Evolutionary conservation across 305 asterid species (phyloP).

Genomic region (Solanum aculeatissimum): DNA sequence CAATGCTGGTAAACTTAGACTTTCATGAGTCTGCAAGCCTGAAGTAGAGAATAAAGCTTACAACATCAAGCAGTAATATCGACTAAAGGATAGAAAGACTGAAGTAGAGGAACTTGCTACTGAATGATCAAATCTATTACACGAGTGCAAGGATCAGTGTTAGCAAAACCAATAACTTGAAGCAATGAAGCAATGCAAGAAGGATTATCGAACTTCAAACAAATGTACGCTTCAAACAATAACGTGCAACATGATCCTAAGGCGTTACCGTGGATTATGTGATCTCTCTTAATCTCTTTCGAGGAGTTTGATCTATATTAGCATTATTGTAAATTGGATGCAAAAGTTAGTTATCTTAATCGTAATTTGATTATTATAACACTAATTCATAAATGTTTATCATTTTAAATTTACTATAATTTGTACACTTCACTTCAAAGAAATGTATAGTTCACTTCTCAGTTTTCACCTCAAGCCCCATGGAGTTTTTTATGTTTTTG

Average conservation of each 20-base stretch:
- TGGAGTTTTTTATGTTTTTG: background rate
- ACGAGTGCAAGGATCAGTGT: background rate
- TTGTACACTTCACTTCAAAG: background rate
- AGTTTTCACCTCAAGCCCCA: background rate
- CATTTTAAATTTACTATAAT: background rate
- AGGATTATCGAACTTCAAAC: background rate
- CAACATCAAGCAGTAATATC: background rate
- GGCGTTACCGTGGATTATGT: background rate
- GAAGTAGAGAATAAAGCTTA: background rate
- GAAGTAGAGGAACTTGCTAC: background rate
- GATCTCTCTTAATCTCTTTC: background rate
- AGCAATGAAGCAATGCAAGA: background rate
- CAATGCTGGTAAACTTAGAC: background rate
- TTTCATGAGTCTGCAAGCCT: background rate
- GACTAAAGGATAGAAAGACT: background rate
- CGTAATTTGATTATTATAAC: background rate
- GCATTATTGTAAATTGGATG: background rate
- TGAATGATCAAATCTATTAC: background rate
- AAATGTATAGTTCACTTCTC: background rate
- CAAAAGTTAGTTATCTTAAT: background rate
- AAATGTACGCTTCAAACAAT: background rate
- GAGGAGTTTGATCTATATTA: background rate
- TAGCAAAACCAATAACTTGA: background rate
- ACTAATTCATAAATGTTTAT: background rate
- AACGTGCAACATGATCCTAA: background rate